Conservation (phyloP, 306 rosid genomes). For the Dryas drummondii region DNA sequence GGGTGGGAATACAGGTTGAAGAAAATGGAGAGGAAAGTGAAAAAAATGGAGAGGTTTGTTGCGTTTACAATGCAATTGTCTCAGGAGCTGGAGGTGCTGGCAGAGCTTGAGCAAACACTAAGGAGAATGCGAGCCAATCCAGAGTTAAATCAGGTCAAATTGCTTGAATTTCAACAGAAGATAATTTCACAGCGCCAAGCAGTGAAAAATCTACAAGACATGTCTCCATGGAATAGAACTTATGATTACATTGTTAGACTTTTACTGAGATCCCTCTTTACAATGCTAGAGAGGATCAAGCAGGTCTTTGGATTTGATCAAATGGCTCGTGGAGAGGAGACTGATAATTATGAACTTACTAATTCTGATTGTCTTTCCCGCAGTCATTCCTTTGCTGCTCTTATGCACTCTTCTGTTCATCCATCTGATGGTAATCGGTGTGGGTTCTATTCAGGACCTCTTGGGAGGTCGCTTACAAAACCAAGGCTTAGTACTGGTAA, state of each 20-base stretch:
- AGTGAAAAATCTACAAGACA: constrained; percentile 52
- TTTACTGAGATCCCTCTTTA: constrained; percentile 71
- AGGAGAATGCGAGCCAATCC: constrained; percentile 50
- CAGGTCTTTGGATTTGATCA: constrained; percentile 48
- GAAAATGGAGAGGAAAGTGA: constrained; percentile 82
- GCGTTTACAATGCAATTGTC: constrained; percentile 48
- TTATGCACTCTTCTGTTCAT: constrained; percentile 28
- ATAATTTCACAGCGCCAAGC: constrained; percentile 62
- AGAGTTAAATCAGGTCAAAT: constrained; percentile 18
- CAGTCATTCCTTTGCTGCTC: constrained; percentile 36
- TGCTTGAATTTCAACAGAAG: constrained; percentile 54
- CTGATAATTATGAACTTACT: constrained; percentile 9
- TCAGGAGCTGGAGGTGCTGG: constrained; percentile 60
- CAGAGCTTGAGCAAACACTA: constrained; percentile 56
- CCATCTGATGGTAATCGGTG: constrained; percentile 34
- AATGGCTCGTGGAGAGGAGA: constrained; percentile 20
- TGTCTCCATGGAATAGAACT: constrained; percentile 79
- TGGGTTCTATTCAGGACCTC: constrained; percentile 42
- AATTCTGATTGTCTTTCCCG: constrained; percentile 33
- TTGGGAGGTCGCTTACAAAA: constrained; percentile 33
- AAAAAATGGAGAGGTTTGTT: constrained; percentile 80
- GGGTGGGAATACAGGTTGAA: constrained; percentile 76
- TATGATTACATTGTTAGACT: constrained; percentile 69
- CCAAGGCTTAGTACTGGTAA: constrained; percentile 19
- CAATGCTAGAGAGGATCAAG: constrained; percentile 70